Percentiles rank a stretch among this genome's conserved stretches.
phyloP scores from a whole-genome alignment of 1,284 basidiomycete species.

The Ceratorhiza oryzae-sativae region DNA sequence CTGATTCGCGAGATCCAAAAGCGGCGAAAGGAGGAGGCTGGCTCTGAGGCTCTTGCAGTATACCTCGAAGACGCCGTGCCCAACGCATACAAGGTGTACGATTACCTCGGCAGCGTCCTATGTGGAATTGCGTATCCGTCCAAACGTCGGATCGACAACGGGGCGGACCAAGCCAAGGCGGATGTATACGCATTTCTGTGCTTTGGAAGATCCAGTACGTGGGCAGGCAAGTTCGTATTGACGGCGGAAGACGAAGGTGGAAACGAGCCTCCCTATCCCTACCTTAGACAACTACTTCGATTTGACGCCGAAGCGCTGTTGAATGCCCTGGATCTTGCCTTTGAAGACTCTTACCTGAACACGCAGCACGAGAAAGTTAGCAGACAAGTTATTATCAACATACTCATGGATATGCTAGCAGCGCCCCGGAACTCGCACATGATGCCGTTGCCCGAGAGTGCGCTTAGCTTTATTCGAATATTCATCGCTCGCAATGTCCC shows the following conservation, averaged over 20 bases:
- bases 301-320: constrained; percentile 96
- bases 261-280: constrained; percentile 84
- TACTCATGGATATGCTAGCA: constrained; percentile 80
- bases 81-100: constrained; percentile 91
- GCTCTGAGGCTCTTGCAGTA: constrained; percentile 47
- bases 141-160: constrained; percentile 56
- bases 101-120: constrained; percentile 88
- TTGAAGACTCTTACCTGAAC: constrained; percentile 92
- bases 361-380: constrained; percentile 71
- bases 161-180: constrained; percentile 70
- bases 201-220: constrained; percentile 78
- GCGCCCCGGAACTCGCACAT: constrained; percentile 47
- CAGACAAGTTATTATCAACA: constrained; percentile 84
- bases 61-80: constrained; percentile 66
- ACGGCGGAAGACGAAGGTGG: constrained; percentile 75
- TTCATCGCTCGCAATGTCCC: constrained; percentile 97
- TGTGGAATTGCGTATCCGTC: constrained; percentile 89
- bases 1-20: constrained; percentile 76
- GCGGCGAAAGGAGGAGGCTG: constrained; percentile 54
- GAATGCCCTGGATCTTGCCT: constrained; percentile 91
- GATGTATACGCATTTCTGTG: constrained; percentile 85
- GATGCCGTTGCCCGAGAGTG: constrained; percentile 59
- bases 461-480: constrained; percentile 87
- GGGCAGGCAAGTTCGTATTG: constrained; percentile 81
- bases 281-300: constrained; percentile 80